Conservation (phyloP, 2,329 filamentous ascomycete species). For the Apiospora kogelbergensis region DNA sequence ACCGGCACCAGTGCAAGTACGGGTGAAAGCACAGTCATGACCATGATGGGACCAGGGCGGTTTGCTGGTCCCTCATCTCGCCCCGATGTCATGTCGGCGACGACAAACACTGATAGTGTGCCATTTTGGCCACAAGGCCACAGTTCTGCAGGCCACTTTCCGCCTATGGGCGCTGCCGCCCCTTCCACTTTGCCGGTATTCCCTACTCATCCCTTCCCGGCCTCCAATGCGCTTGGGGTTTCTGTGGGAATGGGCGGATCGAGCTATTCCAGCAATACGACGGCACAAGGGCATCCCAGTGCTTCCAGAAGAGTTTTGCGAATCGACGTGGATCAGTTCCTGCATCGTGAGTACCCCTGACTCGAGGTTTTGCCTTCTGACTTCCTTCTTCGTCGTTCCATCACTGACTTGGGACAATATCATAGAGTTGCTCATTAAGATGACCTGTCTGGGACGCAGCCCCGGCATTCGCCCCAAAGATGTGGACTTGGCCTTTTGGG, state of each 20-base stretch:
- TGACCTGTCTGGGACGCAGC: conserved; percentile 28
- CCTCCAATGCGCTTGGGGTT: neutral
- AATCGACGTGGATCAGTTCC: conserved; percentile 28
- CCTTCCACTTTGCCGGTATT: neutral
- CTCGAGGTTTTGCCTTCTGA: too few species aligned
- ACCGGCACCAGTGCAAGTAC: neutral
- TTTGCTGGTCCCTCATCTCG: neutral
- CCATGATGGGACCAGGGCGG: neutral
- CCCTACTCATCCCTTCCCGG: neutral
- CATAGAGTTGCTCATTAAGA: conserved; percentile 23
- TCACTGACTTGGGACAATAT: neutral
- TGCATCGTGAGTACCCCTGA: conserved; percentile 27
- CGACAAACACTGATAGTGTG: neutral
- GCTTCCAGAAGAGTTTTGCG: neutral
- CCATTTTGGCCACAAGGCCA: neutral
- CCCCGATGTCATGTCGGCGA: neutral
- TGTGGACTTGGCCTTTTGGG: conserved; percentile 30
- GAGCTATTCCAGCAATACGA: neutral
- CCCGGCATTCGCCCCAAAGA: conserved; percentile 30
- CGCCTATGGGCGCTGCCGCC: neutral
- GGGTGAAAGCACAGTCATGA: neutral
- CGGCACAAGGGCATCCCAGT: neutral
- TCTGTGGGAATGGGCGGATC: neutral
- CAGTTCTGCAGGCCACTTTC: neutral
- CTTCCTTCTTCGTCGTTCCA: neutral